Conservation (phyloP, 2,329 filamentous ascomycete species). For the Neopestalotiopsis sp. region DNA sequence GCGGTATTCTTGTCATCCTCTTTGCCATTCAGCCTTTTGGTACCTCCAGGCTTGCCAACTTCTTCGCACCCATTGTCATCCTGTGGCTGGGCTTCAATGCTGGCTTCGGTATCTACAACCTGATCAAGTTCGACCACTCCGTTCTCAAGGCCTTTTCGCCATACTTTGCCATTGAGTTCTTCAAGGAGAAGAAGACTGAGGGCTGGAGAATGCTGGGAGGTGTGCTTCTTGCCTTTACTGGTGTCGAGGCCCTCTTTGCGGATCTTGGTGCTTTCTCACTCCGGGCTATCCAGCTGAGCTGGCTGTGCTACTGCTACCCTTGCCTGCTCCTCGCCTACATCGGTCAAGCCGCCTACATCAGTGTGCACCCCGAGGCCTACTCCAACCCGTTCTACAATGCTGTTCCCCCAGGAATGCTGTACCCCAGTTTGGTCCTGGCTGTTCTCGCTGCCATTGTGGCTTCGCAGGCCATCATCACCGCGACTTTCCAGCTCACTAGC, state of each 20-base stretch:
- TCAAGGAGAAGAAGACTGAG: slow-evolving; percentile 61
- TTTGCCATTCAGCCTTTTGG: slow-evolving; percentile 71
- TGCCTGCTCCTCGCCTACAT: slow-evolving; percentile 70
- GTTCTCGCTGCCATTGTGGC: slow-evolving; percentile 76
- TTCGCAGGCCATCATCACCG: slow-evolving; percentile 80
- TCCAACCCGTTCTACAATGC: slow-evolving; percentile 78
- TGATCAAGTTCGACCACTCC: slow-evolving; percentile 55
- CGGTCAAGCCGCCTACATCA: slow-evolving; percentile 78
- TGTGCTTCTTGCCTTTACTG: slow-evolving; percentile 76
- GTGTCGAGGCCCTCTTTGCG: slow-evolving; percentile 80
- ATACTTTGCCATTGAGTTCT: slow-evolving; percentile 65
- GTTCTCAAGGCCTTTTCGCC: slow-evolving; percentile 64
- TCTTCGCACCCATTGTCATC: slow-evolving; percentile 71
- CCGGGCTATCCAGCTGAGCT: slow-evolving; percentile 74
- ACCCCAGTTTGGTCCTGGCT: slow-evolving; percentile 71
- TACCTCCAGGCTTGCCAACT: slow-evolving; percentile 61
- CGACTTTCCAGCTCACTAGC: slow-evolving; percentile 61
- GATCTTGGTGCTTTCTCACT: slow-evolving; percentile 78
- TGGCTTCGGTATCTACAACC: slow-evolving; percentile 68
- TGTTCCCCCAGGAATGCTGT: slow-evolving; percentile 70
- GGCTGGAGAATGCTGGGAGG: slow-evolving; percentile 74
- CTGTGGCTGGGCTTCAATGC: slow-evolving; percentile 71
- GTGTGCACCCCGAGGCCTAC: slow-evolving; percentile 60
- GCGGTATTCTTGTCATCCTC: slow-evolving; percentile 67
- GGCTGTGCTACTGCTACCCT: slow-evolving; percentile 72